These are phyloP conservation scores for Tylopilus balloui DNA, from an alignment of 768 basidiomycete species.

Conservation along the genomic window DNA sequence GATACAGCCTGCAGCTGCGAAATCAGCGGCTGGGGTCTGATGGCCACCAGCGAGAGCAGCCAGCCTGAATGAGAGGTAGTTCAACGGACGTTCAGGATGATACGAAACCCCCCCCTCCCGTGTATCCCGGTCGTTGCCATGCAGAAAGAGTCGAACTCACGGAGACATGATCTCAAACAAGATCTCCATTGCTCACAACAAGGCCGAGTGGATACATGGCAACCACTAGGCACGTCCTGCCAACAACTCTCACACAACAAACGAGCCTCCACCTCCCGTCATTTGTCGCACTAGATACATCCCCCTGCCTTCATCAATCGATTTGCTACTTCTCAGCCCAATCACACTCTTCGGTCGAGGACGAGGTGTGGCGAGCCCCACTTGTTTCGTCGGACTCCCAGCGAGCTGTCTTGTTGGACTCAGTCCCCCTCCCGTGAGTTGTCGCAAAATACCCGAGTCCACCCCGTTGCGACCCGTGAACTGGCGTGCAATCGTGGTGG, in stretches of 20 bases:
- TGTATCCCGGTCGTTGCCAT: constrained; percentile 18
- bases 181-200: constrained; percentile 8
- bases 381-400: constrained; percentile 67
- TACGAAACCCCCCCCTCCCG: too few relatives aligned
- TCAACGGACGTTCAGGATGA: neutral
- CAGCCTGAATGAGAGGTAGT: neutral
- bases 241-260: constrained; percentile 19
- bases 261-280: constrained; percentile 49
- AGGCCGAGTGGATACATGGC: constrained; percentile 16
- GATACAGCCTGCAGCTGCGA: constrained; percentile 5
- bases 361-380: constrained; percentile 40
- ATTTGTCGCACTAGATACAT: constrained; percentile 78
- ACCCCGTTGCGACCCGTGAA: constrained; percentile 59
- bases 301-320: constrained; percentile 59
- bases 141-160: constrained; percentile 1
- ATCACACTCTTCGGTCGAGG: constrained; percentile 77
- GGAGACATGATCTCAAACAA: constrained; percentile 7
- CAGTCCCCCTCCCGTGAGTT: constrained; percentile 63
- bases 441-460: constrained; percentile 38
- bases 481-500: constrained; percentile 69
- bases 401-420: constrained; percentile 64
- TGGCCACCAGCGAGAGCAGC: constrained; percentile 4
- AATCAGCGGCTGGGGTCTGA: constrained; percentile 8
- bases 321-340: constrained; percentile 59
- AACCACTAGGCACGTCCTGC: constrained; percentile 1